Conservation (phyloP, 768 basidiomycete genomes). For the Panaeolus cyanescens region DNA sequence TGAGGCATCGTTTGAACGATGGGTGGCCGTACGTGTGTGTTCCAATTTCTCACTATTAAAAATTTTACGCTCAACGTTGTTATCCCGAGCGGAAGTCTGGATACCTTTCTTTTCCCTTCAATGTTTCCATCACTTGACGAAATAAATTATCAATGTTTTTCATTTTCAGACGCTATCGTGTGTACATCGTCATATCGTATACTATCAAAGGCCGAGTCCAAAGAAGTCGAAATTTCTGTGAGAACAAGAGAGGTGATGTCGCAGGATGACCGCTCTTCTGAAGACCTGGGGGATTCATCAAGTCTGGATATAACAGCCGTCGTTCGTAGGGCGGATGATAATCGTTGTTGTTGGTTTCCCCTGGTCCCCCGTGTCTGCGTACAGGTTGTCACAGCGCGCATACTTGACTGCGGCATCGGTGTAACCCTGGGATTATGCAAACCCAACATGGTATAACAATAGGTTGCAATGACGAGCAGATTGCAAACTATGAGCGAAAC, state of each 20-base stretch:
- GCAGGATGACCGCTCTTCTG: neutral
- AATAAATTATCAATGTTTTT: neutral
- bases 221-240: neutral
- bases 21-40: too few species aligned
- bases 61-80: too few species aligned
- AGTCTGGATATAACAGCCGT: neutral
- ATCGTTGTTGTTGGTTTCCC: neutral
- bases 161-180: neutral
- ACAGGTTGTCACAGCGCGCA: neutral
- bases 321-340: neutral
- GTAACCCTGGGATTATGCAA: neutral
- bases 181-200: neutral
- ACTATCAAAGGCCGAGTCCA: neutral
- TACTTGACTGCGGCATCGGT: neutral
- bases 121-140: neutral
- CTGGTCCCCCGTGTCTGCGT: neutral
- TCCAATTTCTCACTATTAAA: too few species aligned
- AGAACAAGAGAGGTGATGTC: neutral
- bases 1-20: too few species aligned
- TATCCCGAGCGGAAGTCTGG: too few species aligned
- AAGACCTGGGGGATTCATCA: neutral
- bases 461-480: constrained; percentile 12
- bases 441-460: constrained; percentile 4
- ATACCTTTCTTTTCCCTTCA: too few species aligned
- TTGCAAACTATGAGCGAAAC: constrained; percentile 13